Evolutionary conservation across 768 basidiomycete species (phyloP).

Genomic region (Calvatia gigantea): DNA sequence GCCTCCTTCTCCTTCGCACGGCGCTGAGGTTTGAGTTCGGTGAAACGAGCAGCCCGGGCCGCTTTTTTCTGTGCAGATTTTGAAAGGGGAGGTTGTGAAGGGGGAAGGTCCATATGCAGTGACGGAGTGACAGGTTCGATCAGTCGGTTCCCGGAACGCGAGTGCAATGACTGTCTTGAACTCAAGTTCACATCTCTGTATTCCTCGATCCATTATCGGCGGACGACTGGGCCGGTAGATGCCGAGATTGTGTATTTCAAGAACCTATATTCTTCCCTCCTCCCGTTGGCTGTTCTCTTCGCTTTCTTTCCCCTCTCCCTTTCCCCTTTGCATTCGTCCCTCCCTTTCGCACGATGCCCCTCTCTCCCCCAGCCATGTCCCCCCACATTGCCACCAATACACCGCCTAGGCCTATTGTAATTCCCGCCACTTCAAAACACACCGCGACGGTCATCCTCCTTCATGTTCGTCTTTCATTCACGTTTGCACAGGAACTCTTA

Average conservation of each 20-base stretch:
- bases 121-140: conserved; percentile 9
- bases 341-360: conserved; percentile 10
- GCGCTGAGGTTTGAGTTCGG: conserved; percentile 67
- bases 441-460: conserved; percentile 87
- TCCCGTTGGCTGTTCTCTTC: conserved; percentile 21
- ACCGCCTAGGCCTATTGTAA: conserved; percentile 32
- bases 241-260: conserved; percentile 44
- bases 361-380: conserved; percentile 8
- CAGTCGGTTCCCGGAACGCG: conserved; percentile 2
- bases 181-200: not conserved
- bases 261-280: conserved; percentile 22
- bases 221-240: conserved; percentile 33
- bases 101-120: conserved; percentile 11
- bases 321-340: conserved; percentile 14
- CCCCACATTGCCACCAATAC: conserved; percentile 29
- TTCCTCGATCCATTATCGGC: conserved; percentile 7
- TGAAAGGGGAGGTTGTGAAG: conserved; percentile 42
- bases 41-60: conserved; percentile 64
- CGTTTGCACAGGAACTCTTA: not conserved
- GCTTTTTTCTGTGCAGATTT: conserved; percentile 79
- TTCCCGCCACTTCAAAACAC: conserved; percentile 59
- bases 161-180: not conserved
- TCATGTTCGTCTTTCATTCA: conserved; percentile 48
- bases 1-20: conserved; percentile 75
- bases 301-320: conserved; percentile 19